phyloP scores from a whole-genome alignment of 2,329 filamentous ascomycete genomes.

The Talaromyces sp. region DNA sequence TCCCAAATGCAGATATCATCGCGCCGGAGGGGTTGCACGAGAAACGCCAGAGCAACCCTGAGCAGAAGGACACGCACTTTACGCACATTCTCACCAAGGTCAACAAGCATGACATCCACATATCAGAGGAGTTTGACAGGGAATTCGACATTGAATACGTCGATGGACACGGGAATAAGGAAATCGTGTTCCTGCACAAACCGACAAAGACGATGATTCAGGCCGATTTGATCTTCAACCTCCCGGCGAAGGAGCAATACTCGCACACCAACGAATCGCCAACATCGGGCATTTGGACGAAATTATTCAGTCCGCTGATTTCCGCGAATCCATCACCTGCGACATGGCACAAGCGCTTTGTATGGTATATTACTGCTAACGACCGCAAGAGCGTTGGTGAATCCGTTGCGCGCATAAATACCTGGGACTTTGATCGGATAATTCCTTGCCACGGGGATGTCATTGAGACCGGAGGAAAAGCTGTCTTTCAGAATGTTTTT shows the following conservation, averaged over 20 bases:
- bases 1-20: slow-evolving; percentile 71
- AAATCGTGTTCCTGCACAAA: slow-evolving; percentile 81
- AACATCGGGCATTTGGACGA: slow-evolving; percentile 54
- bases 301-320: slow-evolving; percentile 54
- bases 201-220: slow-evolving; percentile 75
- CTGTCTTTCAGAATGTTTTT: slow-evolving; percentile 70
- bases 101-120: slow-evolving; percentile 46
- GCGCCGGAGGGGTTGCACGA: slow-evolving; percentile 77
- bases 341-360: slow-evolving; percentile 71
- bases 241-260: slow-evolving; percentile 84
- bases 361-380: slow-evolving; percentile 65
- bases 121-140: slow-evolving; percentile 73
- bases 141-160: slow-evolving; percentile 88
- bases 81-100: slow-evolving; percentile 60
- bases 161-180: slow-evolving; percentile 72
- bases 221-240: slow-evolving; percentile 87
- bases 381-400: slow-evolving; percentile 66
- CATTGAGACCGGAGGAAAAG: slow-evolving; percentile 69
- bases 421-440: slow-evolving; percentile 80
- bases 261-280: slow-evolving; percentile 50
- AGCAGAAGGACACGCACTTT: slow-evolving; percentile 57
- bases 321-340: slow-evolving; percentile 49
- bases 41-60: slow-evolving; percentile 62
- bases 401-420: slow-evolving; percentile 62
- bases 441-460: slow-evolving; percentile 93